Percentiles rank a stretch among this genome's conserved stretches.
phyloP scores from a whole-genome alignment of 768 basidiomycete species.

The Termitomyces sp. region DNA sequence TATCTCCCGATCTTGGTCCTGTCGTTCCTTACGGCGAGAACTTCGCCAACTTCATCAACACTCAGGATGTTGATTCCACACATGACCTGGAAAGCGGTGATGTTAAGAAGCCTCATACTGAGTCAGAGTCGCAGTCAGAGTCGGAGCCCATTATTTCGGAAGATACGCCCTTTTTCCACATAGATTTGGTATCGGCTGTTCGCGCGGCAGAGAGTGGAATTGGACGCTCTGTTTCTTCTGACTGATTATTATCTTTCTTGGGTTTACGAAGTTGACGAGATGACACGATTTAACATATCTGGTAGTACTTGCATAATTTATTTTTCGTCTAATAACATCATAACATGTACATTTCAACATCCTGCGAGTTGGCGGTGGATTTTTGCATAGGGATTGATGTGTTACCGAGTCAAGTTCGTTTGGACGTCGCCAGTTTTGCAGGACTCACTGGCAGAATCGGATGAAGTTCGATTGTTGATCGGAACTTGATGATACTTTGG shows the following conservation, averaged over 20 bases:
- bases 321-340: conserved; percentile 5
- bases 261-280: neutral
- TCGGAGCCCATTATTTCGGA: conserved; percentile 40
- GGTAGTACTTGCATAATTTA: neutral
- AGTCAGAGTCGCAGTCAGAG: conserved; percentile 13
- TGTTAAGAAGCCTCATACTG: conserved; percentile 26
- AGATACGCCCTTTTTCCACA: conserved; percentile 86
- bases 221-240: conserved; percentile 14
- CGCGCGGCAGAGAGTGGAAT: conserved; percentile 57
- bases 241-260: neutral
- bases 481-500: neutral
- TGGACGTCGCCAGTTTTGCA: no score
- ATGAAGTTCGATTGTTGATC: neutral
- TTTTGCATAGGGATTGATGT: no score
- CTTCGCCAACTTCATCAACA: conserved; percentile 20
- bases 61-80: conserved; percentile 20
- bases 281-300: neutral
- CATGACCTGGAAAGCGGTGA: conserved; percentile 33
- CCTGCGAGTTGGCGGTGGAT: neutral
- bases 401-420: no score
- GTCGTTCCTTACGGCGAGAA: conserved; percentile 65
- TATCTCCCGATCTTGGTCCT: conserved; percentile 65
- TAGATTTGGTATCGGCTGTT: conserved; percentile 76
- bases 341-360: neutral
- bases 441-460: no score